Evolutionary conservation across 345 rosid genomes (phyloP).

Genomic region (Gossypium rotundifolium): DNA sequence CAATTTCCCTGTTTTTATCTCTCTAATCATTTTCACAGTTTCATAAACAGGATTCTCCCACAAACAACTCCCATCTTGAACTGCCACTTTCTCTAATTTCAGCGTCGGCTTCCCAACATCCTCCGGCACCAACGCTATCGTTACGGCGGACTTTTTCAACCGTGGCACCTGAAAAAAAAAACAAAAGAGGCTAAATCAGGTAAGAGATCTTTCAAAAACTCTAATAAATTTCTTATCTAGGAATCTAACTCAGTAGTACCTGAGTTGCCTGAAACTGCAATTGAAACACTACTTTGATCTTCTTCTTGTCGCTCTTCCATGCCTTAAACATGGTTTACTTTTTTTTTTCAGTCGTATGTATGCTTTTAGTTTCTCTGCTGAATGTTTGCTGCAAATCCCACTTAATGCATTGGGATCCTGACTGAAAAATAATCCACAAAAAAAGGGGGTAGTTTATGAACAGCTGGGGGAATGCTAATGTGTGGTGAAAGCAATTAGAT

Average conservation of each 20-base stretch:
- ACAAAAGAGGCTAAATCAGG: constrained; percentile 19
- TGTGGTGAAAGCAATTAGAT: not conserved
- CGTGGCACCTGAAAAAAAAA: constrained; percentile 59
- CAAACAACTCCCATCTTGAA: constrained; percentile 67
- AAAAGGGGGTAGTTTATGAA: constrained; percentile 10
- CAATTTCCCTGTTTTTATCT: constrained; percentile 65
- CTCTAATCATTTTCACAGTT: constrained; percentile 57
- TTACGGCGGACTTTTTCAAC: constrained; percentile 72
- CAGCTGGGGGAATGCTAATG: constrained; percentile 14
- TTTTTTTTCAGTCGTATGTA: constrained; percentile 7
- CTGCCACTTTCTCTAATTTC: constrained; percentile 62
- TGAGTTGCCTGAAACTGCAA: constrained; percentile 94
- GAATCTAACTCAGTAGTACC: constrained; percentile 42
- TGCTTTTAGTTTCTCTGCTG: constrained; percentile 18
- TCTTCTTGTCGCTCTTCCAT: constrained; percentile 84
- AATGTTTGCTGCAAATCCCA: constrained; percentile 21
- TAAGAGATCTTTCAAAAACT: constrained; percentile 16
- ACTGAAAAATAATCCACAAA: not conserved
- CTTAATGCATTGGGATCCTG: constrained; percentile 14
- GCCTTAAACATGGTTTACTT: constrained; percentile 65
- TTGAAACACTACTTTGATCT: constrained; percentile 83
- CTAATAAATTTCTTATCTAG: not conserved
- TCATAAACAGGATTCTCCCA: constrained; percentile 87
- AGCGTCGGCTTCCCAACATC: constrained; percentile 84
- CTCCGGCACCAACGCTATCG: constrained; percentile 84